Base-by-base conservation (phyloP, 352 stramenopile genomes). In the Pythium sukuiense region DNA sequence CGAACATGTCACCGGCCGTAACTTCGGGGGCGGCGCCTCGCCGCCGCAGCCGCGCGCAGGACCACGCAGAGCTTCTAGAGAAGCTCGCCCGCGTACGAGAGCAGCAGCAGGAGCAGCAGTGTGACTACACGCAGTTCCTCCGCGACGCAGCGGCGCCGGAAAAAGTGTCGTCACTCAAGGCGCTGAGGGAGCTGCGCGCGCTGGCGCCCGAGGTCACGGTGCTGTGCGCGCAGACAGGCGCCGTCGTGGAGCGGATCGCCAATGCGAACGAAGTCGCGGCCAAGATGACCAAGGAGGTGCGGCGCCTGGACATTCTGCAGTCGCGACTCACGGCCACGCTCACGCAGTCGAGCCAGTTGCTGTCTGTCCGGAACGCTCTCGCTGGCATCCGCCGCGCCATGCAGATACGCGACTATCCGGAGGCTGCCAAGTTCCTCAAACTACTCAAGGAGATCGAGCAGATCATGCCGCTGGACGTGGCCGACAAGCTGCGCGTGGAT, bases 241-340 rank as follows among this genome's bases (percentile, higher is more conserved):
- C 86, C 27, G 86, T 96, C 46, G 88, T 92, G 13, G 84, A 93
- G 71, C 83, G 85, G 49, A 85, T 96, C 48, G 85, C 81, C 13
- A 94, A 94, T 48, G 86, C 88, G 4, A 94, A 96, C 68, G 88
- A 96, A n/a, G 83, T 96, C 11, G 88, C 86, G 6, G 88, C 90
- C 60, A 95, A 93, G 69, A 96, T 96, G 88, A 95, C 88, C 53
- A 77, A 79, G 33, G 87, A 96, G 33, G 86, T 96, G 57, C 83
- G 88, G 26, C 84, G 78, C 12, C 69, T 96, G 32, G 88, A 93
- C 57, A 81, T 92, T 59, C 76, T 93, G 35, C 86, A 96, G 69
- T 92, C 84, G 65, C 85, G 86, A 7, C 60, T 96, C 67, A 76
- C 76, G 49, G 58, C 75, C 52, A 82, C 71, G 27, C 67, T 95